Evolutionary conservation across 805 yeast species (phyloP), one percentile per base, ranked within the genome.

Genomic region (Saitoella complicata): DNA sequence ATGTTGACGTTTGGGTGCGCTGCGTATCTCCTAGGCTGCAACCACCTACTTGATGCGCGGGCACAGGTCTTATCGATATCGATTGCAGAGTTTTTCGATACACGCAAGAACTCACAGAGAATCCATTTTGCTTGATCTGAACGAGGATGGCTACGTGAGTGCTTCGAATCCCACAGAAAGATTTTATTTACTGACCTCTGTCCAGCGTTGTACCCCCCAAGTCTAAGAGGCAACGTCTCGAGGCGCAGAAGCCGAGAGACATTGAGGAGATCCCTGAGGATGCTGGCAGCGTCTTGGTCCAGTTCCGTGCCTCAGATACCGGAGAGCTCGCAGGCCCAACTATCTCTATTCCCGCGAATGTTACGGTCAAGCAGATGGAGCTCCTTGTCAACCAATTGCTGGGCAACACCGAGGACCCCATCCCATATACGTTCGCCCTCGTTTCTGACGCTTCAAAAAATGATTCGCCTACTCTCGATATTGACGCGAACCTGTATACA

Each of bases 201-300:
- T 91, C 97, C 43, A 91, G 97, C 0, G 68, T 84, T 39, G 62
- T 91, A 40, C 98, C 98, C 30, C 97, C 96, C 37, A 94, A 83
- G 13, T 80, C 94, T 1, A 88, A 91, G 61, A 83, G 77, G 58
- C 94, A 84, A 59, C 82, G 72, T 61, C 75, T 76, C 58, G 82
- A 71, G 50, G 94, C 93, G 4, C 96, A 86, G 59, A 69, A 74
- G 58, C 82, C 83, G 6, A 75, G 79, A 45, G 88, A 81, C 43
- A 79, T 81, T 31, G 78, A 75, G 43, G 60, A 81, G 7, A 65
- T 80, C 11, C 95, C 96, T 1, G 67, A 59, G 1, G 88, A 84
- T 56, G 63, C 87, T 21, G 95, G 96, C 29, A 76, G 85, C 66
- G 95, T 88, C 30, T 70, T 86, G 44, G 76, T 88, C 46, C 80